These are phyloP conservation scores for Cudoniella acicularis DNA, from an alignment of 495 filamentous ascomycete genomes.

Conservation along the genomic window DNA sequence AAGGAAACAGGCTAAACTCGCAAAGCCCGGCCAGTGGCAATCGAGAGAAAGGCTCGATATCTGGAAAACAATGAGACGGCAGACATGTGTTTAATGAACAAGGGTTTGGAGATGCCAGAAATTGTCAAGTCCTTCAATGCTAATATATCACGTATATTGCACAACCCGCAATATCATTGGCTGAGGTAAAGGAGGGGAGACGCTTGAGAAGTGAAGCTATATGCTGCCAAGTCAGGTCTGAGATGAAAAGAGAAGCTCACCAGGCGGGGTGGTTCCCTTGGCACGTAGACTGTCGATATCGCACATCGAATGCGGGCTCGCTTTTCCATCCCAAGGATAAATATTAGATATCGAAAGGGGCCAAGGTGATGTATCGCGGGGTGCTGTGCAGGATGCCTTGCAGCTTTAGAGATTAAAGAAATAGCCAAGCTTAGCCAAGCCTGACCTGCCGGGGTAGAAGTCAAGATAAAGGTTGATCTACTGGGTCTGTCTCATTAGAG, in stretches of 20 bases:
- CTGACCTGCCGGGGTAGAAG: not conserved
- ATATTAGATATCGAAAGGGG: not conserved
- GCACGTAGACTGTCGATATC: not conserved
- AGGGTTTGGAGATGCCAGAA: not conserved
- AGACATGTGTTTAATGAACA: not conserved
- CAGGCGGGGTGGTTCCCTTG: not conserved
- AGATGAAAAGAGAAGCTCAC: not conserved
- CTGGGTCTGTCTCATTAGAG: not conserved
- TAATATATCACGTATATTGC: not conserved
- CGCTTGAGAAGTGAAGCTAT: not conserved
- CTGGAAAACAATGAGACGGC: not conserved
- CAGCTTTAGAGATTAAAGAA: not conserved
- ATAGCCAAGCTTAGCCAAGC: not conserved
- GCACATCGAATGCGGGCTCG: not conserved
- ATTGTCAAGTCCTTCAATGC: not conserved
- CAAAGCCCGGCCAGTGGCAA: too few relatives aligned
- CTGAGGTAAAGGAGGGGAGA: not conserved
- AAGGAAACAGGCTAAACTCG: not conserved
- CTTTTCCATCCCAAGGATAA: not conserved
- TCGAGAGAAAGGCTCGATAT: not conserved
- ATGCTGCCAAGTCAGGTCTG: not conserved
- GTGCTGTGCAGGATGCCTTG: not conserved
- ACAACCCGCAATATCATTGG: not conserved
- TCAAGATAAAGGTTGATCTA: not conserved
- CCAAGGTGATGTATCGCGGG: not conserved